These are phyloP conservation scores for Echium plantagineum DNA, from an alignment of 257 asterid species.

Conservation along the genomic window DNA sequence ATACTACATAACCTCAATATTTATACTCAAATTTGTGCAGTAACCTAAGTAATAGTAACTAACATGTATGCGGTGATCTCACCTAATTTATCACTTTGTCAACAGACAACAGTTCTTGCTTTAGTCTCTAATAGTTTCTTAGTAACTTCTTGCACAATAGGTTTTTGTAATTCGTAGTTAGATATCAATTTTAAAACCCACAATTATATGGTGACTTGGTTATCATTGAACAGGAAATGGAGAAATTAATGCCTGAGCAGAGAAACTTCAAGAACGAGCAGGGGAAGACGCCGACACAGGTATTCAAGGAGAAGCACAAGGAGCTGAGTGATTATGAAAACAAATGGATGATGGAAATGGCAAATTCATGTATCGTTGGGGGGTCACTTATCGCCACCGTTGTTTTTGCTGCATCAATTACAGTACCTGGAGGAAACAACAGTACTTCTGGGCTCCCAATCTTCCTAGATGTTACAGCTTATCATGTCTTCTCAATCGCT, in stretches of 20 bases:
- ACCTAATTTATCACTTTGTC: not conserved
- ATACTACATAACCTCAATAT: too few species aligned
- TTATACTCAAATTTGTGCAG: too few species aligned
- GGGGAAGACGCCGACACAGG: constrained; percentile 14
- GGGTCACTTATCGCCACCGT: not conserved
- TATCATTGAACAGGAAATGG: constrained; percentile 17
- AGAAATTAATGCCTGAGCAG: constrained; percentile 18
- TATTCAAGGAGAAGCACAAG: constrained; percentile 6
- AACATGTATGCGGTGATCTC: too few species aligned
- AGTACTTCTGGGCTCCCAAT: not conserved
- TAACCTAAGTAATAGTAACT: too few species aligned
- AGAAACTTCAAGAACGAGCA: constrained; percentile 11
- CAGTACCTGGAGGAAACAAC: constrained; percentile 3
- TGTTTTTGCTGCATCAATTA: not conserved
- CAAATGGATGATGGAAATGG: not conserved
- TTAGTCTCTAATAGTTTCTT: not conserved
- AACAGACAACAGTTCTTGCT: not conserved
- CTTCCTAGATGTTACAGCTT: not conserved
- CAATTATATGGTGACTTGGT: not conserved
- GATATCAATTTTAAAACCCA: not conserved
- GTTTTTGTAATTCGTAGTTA: not conserved
- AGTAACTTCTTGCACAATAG: not conserved
- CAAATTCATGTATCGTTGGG: not conserved
- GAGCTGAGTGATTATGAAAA: not conserved
- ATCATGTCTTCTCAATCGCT: not conserved